Evolutionary conservation across 1,284 basidiomycete genomes (phyloP), one percentile per base, ranked within the genome.

Genomic region (Apiotrichum mycotoxinovorans): DNA sequence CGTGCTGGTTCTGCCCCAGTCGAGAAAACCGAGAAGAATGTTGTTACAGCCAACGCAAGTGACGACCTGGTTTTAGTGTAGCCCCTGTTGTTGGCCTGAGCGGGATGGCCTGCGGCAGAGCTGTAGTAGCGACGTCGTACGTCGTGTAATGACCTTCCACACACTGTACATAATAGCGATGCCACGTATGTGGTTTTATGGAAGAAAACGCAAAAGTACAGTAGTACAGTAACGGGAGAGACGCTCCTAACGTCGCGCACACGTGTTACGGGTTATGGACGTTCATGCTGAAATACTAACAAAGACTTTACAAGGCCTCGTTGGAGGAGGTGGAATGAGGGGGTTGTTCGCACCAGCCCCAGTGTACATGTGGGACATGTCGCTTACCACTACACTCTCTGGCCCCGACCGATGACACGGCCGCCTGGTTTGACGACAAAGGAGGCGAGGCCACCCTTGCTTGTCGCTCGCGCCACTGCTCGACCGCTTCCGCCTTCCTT

Each of bases 1-100:
- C 57, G 60, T 2, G 55, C 57, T 18, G 60, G 57, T 2, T 62
- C 60, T 15, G 60, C 52, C 4, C 60, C 60, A 0, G 50, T 37
- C 18, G 56, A 58, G 26, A 56, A 52, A n/a, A 34, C 53, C 9
- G 52, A 52, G 23, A 38, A 53, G 33, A 38, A 22, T 4, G 43
- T 34, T 18, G 41, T 30, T 1, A n/a, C 26, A 3, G n/a, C 22
- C 2, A 33, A 37, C 9, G 46, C 51, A 0, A 56, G 53, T 35
- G 60, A 62, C 26, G 60, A 62, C 37, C 23, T 58, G 47, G 44
- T 50, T 17, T 27, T 62, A 20, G 46, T 25, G 11, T 48, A 26
- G 27, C 8, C 44, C 7, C 9, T 17, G n/a, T 14, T 42, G n/a
- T 22, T 42, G 5, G n/a, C 15, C 4, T 17, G 30, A 7, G 30